Evolutionary conservation across 306 rosid species (phyloP).

Genomic region (Datisca glomerata): DNA sequence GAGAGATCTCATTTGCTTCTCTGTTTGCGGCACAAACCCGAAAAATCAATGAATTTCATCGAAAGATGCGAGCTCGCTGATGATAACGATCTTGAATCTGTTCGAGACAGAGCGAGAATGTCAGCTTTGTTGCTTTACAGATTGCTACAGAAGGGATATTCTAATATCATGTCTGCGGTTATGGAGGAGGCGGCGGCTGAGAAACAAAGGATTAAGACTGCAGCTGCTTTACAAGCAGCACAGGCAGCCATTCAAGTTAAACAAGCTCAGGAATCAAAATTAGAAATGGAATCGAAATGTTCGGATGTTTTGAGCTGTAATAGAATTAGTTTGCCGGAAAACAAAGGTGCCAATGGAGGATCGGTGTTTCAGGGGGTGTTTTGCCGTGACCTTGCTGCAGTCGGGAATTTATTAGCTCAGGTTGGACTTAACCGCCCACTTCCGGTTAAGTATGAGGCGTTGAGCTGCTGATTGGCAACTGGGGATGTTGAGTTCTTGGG

Average conservation of each 20-base stretch:
- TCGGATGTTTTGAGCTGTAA: conserved; percentile 8
- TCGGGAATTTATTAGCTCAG: conserved; percentile 69
- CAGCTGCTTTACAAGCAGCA: conserved; percentile 38
- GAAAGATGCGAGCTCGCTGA: conserved; percentile 74
- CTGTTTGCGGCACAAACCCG: conserved; percentile 73
- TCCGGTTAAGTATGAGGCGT: conserved; percentile 75
- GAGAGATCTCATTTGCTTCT: conserved; percentile 74
- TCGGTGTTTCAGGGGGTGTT: conserved; percentile 72
- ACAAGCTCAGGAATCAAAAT: conserved; percentile 21
- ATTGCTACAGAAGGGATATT: conserved; percentile 82
- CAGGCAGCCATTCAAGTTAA: conserved; percentile 31
- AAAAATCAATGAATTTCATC: conserved; percentile 50
- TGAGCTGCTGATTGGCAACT: conserved; percentile 51
- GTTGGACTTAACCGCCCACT: conserved; percentile 69
- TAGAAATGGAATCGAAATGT: conserved; percentile 16
- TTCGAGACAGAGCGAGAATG: conserved; percentile 72
- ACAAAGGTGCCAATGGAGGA: conserved; percentile 16
- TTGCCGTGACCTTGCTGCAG: conserved; percentile 76
- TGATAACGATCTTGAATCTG: conserved; percentile 55
- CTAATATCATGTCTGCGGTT: conserved; percentile 42
- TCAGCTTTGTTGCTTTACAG: conserved; percentile 61
- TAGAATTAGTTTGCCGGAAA: conserved; percentile 12
- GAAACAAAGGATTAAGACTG: conserved; percentile 50
- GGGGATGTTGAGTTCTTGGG: conserved; percentile 20
- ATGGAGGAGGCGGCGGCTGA: conserved; percentile 69